Conservation (phyloP, 805 yeast genomes). For the Kurtzmaniella cleridarum region DNA sequence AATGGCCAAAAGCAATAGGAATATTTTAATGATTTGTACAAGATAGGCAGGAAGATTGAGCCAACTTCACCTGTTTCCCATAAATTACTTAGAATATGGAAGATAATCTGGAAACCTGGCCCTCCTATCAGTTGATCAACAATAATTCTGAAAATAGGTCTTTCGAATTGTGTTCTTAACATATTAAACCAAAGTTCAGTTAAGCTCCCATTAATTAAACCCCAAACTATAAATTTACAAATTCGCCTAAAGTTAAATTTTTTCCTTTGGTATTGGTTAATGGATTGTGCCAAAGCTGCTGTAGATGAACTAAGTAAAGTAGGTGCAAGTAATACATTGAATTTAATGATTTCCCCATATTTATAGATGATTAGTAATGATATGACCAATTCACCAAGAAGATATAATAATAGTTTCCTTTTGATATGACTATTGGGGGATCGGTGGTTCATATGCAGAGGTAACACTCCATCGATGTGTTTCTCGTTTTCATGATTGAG, state of each 20-base stretch:
- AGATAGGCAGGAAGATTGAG: constrained; percentile 29
- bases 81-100: constrained; percentile 41
- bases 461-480: constrained; percentile 1
- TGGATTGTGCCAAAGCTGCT: constrained; percentile 38
- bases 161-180: constrained; percentile 32
- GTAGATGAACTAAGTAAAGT: constrained; percentile 33
- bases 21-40: constrained; percentile 43
- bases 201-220: constrained; percentile 51
- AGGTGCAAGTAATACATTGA: constrained; percentile 30
- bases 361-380: constrained; percentile 24
- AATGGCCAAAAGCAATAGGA: constrained; percentile 59
- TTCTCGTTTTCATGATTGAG: background rate
- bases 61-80: constrained; percentile 51
- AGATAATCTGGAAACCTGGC: constrained; percentile 48
- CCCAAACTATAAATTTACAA: constrained; percentile 55
- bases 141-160: constrained; percentile 33
- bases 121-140: constrained; percentile 54
- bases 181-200: constrained; percentile 53
- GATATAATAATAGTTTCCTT: constrained; percentile 14
- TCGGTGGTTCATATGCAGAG: constrained; percentile 3
- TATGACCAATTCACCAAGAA: constrained; percentile 22
- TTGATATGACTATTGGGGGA: constrained; percentile 2
- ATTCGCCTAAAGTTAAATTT: constrained; percentile 26
- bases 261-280: constrained; percentile 29
- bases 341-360: constrained; percentile 18